phyloP scores from a whole-genome alignment of 768 basidiomycete species.

The Amanita pseudoporphyria region DNA sequence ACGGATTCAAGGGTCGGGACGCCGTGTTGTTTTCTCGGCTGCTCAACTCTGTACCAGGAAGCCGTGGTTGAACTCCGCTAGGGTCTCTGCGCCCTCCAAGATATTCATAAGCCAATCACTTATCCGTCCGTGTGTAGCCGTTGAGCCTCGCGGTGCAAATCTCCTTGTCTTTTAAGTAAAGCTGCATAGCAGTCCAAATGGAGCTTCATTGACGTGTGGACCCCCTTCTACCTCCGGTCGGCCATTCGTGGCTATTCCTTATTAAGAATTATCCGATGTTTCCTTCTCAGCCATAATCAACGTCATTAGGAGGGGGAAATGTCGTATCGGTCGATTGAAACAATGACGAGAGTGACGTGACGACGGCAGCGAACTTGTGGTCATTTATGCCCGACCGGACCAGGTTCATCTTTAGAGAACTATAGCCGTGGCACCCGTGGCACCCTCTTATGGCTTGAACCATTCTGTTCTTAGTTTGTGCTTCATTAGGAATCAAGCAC shows the following conservation, averaged over 20 bases:
- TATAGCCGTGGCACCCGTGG: too few species aligned
- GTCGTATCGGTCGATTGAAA: too few species aligned
- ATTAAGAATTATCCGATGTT: not conserved
- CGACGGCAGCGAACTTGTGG: too few species aligned
- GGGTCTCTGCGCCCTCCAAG: not conserved
- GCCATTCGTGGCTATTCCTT: not conserved
- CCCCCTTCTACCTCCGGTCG: not conserved
- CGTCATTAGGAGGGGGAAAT: too few species aligned
- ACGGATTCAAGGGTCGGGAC: constrained; percentile 1
- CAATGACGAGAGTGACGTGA: too few species aligned
- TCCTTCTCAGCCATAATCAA: not conserved
- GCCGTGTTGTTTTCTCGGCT: not conserved
- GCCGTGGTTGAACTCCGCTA: not conserved
- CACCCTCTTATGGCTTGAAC: too few species aligned
- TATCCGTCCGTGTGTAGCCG: not conserved
- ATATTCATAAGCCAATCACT: not conserved
- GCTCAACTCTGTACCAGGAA: constrained; percentile 1
- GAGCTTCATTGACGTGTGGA: not conserved
- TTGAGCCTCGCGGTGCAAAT: not conserved
- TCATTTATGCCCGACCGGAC: not conserved
- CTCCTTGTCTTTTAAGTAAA: not conserved
- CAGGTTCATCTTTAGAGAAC: not conserved
- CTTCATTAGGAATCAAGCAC: too few species aligned
- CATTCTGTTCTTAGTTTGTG: too few species aligned
- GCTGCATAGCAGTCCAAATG: not conserved